Percentiles rank a stretch among this genome's conserved stretches.
These are phyloP conservation scores for Eucalyptus tenuipes DNA, from an alignment of 345 rosid species.

Conservation along the genomic window DNA sequence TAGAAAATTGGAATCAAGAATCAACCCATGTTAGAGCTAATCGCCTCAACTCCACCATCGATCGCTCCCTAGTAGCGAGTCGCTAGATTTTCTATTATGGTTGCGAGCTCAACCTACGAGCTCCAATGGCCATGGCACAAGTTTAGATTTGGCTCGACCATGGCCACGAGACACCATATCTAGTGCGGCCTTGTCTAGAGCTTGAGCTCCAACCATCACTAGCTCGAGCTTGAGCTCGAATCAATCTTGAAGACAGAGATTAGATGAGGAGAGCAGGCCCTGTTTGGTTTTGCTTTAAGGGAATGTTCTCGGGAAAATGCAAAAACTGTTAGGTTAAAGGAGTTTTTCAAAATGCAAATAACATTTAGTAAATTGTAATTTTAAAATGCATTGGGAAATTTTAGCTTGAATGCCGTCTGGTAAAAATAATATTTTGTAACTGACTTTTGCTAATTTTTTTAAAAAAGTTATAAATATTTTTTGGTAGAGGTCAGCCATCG, in stretches of 20 bases:
- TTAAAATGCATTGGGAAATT: too few relatives aligned
- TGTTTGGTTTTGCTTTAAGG: too few relatives aligned
- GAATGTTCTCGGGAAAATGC: too few relatives aligned
- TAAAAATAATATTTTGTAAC: too few relatives aligned
- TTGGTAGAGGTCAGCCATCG: too few relatives aligned
- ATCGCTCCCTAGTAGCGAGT: not conserved
- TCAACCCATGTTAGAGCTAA: not conserved
- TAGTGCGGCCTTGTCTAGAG: not conserved
- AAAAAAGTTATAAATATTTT: too few relatives aligned
- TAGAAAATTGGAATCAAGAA: not conserved
- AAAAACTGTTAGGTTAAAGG: too few relatives aligned
- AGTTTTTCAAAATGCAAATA: too few relatives aligned
- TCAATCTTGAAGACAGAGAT: not conserved
- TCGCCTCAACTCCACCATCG: not conserved
- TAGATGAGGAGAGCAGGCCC: too few relatives aligned
- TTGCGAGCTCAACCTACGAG: not conserved
- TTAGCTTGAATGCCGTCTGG: too few relatives aligned
- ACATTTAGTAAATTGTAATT: too few relatives aligned
- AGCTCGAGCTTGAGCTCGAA: not conserved
- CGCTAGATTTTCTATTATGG: not conserved
- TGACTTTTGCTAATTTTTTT: too few relatives aligned
- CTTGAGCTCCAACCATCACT: not conserved
- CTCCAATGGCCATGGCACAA: not conserved
- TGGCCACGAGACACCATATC: not conserved
- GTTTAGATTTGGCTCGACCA: not conserved